These are phyloP conservation scores for Xenoacremonium recifei DNA, from an alignment of 2,329 filamentous ascomycete species.

Conservation along the genomic window DNA sequence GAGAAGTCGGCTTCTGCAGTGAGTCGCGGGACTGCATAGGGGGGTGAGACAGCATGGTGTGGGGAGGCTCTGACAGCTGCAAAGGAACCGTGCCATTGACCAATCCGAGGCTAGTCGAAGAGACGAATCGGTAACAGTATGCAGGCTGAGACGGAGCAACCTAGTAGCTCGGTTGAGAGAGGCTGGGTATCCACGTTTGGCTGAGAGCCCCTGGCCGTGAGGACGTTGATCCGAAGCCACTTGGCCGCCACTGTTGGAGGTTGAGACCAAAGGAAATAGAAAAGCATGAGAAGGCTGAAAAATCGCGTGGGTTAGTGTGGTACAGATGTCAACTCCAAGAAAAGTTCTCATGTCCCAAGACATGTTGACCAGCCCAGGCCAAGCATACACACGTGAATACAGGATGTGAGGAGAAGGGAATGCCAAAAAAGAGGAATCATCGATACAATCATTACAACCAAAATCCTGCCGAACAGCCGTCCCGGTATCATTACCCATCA, in stretches of 20 bases:
- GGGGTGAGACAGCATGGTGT: neutral
- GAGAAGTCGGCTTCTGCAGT: neutral
- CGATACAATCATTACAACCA: conserved; percentile 25
- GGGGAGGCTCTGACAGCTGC: conserved; percentile 1
- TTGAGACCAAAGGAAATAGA: too few species aligned
- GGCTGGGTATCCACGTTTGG: too few species aligned
- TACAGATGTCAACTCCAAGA: neutral
- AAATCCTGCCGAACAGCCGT: conserved; percentile 13
- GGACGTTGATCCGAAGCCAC: too few species aligned
- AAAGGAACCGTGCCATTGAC: neutral
- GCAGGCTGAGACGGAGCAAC: conserved; percentile 6
- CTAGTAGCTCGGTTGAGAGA: neutral
- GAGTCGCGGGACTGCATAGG: neutral
- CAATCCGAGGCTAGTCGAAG: neutral
- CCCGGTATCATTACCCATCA: conserved; percentile 19
- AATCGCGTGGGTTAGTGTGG: too few species aligned
- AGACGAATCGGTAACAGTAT: neutral
- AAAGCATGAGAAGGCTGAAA: too few species aligned
- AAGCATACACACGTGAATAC: neutral
- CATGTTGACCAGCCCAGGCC: too few species aligned
- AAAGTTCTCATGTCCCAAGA: too few species aligned
- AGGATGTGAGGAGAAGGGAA: conserved; percentile 2
- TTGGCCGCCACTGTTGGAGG: too few species aligned
- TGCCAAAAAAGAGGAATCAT: conserved; percentile 9
- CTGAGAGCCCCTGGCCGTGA: too few species aligned